Evolutionary conservation across 176 grass and related monocot genomes (phyloP).

Genomic region (Panicum miliaceum): DNA sequence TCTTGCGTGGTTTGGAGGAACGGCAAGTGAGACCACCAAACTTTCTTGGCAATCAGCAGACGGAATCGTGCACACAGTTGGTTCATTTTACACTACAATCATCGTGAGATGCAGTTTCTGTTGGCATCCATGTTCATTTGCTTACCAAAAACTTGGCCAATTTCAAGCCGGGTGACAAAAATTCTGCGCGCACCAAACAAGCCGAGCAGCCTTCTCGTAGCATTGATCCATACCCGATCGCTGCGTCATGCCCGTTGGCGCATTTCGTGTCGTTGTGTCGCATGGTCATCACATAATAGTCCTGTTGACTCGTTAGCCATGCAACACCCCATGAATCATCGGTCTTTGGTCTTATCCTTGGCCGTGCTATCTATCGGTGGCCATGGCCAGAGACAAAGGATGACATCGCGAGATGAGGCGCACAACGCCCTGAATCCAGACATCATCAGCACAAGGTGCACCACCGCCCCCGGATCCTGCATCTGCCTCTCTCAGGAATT

Average conservation of each 20-base stretch:
- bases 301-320: neutral
- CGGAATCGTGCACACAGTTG: neutral
- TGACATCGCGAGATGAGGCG: neutral
- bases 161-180: neutral
- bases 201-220: neutral
- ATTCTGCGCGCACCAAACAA: neutral
- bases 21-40: neutral
- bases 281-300: neutral
- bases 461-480: neutral
- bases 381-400: neutral
- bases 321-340: neutral
- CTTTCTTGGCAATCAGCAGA: neutral
- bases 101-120: neutral
- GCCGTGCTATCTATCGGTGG: neutral
- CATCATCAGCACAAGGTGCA: conserved; percentile 16
- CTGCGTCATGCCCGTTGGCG: neutral
- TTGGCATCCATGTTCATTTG: neutral
- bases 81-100: neutral
- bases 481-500: neutral
- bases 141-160: neutral
- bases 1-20: neutral
- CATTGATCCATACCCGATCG: neutral
- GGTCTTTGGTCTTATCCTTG: neutral
- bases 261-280: neutral
- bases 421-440: neutral